Conservation (phyloP, 306 rosid species). For the Cucurbita pepo region DNA sequence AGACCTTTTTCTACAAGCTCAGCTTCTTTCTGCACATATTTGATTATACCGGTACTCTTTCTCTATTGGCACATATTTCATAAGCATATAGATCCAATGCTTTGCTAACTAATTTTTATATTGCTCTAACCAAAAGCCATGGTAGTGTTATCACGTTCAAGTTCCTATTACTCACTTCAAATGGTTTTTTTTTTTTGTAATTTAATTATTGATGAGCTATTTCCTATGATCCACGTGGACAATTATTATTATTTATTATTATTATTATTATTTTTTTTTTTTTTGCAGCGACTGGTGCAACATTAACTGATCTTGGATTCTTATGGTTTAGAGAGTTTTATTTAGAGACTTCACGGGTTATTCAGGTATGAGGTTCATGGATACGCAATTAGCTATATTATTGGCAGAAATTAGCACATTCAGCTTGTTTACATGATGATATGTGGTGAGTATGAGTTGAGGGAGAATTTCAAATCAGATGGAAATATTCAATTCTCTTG, state of each 20-base stretch:
- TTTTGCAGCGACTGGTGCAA: constrained; percentile 67
- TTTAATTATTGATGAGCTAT: not conserved
- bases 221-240: not conserved
- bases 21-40: constrained; percentile 84
- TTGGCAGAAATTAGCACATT: not conserved
- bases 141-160: not conserved
- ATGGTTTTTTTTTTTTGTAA: not conserved
- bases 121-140: not conserved
- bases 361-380: constrained; percentile 49
- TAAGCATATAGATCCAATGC: not conserved
- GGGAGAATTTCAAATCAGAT: not conserved
- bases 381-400: not conserved
- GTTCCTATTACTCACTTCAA: not conserved
- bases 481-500: not conserved
- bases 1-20: constrained; percentile 89
- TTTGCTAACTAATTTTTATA: not conserved
- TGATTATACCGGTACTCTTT: constrained; percentile 69
- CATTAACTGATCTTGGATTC: constrained; percentile 93
- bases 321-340: constrained; percentile 96
- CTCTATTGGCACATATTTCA: not conserved
- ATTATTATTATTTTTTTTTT: not conserved
- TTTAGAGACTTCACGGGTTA: constrained; percentile 94
- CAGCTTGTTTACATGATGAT: not conserved
- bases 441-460: not conserved
- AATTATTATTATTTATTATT: constrained; percentile 3